Base-by-base conservation (phyloP, 2,329 filamentous ascomycete species). In the Gaeumannomyces tritici region DNA sequence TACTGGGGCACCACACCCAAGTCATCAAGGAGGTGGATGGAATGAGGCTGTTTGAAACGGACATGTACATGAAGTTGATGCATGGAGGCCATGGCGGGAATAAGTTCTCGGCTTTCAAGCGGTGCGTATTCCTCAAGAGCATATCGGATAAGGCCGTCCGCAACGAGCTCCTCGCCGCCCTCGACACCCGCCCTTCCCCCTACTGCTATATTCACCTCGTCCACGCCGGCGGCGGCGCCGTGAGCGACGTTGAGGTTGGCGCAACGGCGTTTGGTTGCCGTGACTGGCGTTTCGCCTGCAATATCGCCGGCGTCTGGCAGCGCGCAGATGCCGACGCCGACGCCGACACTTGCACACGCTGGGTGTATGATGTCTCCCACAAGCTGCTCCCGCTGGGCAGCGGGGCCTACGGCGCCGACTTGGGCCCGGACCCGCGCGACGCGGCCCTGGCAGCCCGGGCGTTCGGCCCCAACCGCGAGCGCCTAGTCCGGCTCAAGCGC, bases 71-170 rank as follows among this genome's bases (percentile, higher is more conserved):
- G 70, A 80, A 80, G 1, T 66, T 64, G 13, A 83, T 88, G 80
- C 83, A 87, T 60, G 80, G 81, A 27, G 83, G 83, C 0, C 83
- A 87, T 61, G 76, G 75, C 24, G 73, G 78, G 28, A 77, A 80
- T 66, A 87, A 85, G 73, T 87, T 83, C 0, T 87, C 81, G 12
- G 78, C 84, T 0, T 87, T 88, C 74, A 87, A 88, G 73, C 78
- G 85, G 66, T 88, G 85, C 69, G 55, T 88, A 29, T 87, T 88
- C 67, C 70, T 88, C 9, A 81, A 81, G 63, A 0, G 68, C 54
- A 79, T 87, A 13, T 74, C 74, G 64, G 63, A 62, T 60, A 51
- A 2, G 2, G 61, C 71, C 1, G 51, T 83, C 0, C 67, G 70
- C 26, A 58, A 73, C 0, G 66, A 66, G 5, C 71, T 88, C 56